Evolutionary conservation across 805 yeast species (phyloP).

Genomic region (Cyberlindnera mycetangii): DNA sequence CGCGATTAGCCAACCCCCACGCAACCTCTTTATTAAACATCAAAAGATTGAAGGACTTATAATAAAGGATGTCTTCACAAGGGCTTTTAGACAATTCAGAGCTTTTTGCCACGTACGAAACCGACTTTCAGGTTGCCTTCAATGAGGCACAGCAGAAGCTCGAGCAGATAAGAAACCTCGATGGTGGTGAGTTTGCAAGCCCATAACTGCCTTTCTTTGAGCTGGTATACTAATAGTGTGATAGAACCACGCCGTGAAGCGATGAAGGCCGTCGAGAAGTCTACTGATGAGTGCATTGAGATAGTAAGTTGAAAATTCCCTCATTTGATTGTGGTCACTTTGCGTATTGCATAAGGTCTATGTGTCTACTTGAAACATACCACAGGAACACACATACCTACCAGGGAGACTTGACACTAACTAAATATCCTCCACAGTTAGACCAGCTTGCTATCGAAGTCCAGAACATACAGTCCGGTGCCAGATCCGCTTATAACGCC

Average conservation of each 20-base stretch:
- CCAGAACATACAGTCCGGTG: slow-evolving; percentile 71
- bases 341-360: no score
- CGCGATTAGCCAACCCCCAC: slow-evolving; percentile 1
- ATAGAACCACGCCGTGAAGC: slow-evolving; percentile 50
- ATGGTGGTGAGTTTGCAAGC: slow-evolving; percentile 36
- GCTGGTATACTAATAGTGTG: slow-evolving; percentile 4
- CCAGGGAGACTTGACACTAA: neutral
- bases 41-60: neutral
- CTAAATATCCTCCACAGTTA: slow-evolving; percentile 31
- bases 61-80: slow-evolving; percentile 22
- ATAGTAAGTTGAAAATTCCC: slow-evolving; percentile 34
- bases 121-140: slow-evolving; percentile 54
- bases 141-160: slow-evolving; percentile 69
- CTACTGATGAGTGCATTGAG: slow-evolving; percentile 79
- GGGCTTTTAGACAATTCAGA: slow-evolving; percentile 27
- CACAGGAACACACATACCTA: neutral
- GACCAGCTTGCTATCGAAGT: slow-evolving; percentile 90
- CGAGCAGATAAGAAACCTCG: slow-evolving; percentile 46
- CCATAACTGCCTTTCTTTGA: slow-evolving; percentile 7
- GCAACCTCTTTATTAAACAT: neutral
- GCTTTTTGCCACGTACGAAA: slow-evolving; percentile 33
- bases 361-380: no score
- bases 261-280: slow-evolving; percentile 57
- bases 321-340: neutral
- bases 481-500: slow-evolving; percentile 68